Conservation (phyloP, 2,329 filamentous ascomycete genomes). For the Sporothrix protearum region DNA sequence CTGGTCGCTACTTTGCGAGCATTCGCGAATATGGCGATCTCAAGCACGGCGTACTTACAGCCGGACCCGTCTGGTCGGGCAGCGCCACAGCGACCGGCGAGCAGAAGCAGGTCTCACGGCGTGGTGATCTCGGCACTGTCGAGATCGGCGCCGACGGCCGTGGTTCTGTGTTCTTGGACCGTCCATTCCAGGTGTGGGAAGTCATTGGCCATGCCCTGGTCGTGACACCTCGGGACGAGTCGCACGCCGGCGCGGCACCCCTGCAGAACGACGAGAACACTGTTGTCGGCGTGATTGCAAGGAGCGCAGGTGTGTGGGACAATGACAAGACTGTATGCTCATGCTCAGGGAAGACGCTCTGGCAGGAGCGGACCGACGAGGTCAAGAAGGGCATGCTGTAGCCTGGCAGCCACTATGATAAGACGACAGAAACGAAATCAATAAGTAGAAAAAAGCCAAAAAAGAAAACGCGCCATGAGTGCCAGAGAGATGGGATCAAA, state of each 20-base stretch:
- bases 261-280: slow-evolving; percentile 77
- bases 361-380: slow-evolving; percentile 93
- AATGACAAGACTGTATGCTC: slow-evolving; percentile 98
- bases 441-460: background rate
- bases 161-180: slow-evolving; percentile 77
- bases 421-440: background rate
- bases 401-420: background rate
- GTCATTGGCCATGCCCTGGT: slow-evolving; percentile 91
- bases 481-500: no score
- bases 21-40: slow-evolving; percentile 86
- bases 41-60: slow-evolving; percentile 74
- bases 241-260: slow-evolving; percentile 45
- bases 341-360: slow-evolving; percentile 95
- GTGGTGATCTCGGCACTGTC: slow-evolving; percentile 70
- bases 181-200: slow-evolving; percentile 86
- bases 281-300: slow-evolving; percentile 86
- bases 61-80: slow-evolving; percentile 75
- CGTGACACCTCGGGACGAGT: slow-evolving; percentile 64
- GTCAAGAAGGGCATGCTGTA: slow-evolving; percentile 84
- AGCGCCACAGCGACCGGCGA: slow-evolving; percentile 33
- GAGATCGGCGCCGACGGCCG: slow-evolving; percentile 71
- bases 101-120: slow-evolving; percentile 46
- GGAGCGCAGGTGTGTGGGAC: slow-evolving; percentile 97
- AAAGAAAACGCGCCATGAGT: background rate
- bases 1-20: slow-evolving; percentile 78